A percentile compares a stretch with the other conserved stretches of the same genome.
These are phyloP conservation scores for Fonsecaea nubica DNA, from an alignment of 2,329 filamentous ascomycete genomes.

Conservation along the genomic window DNA sequence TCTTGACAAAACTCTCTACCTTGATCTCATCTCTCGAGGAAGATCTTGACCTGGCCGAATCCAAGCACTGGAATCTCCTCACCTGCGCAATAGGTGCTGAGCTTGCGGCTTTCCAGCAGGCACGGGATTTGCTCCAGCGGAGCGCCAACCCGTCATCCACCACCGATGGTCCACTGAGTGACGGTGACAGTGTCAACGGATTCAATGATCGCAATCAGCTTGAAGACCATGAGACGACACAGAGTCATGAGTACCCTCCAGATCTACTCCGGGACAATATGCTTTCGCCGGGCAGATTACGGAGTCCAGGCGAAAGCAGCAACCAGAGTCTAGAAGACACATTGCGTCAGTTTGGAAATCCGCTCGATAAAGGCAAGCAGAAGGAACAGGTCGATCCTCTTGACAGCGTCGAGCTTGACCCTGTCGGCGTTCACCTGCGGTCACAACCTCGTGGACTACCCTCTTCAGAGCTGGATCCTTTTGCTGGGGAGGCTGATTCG, in stretches of 20 bases:
- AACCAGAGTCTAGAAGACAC: constrained; percentile 40
- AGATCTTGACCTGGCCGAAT: constrained; percentile 59
- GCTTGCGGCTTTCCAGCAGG: constrained; percentile 60
- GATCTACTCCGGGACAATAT: constrained; percentile 25
- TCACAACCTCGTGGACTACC: background rate
- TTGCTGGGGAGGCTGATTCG: background rate
- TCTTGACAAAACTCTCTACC: constrained; percentile 28
- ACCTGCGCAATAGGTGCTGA: constrained; percentile 69
- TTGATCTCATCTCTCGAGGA: constrained; percentile 52
- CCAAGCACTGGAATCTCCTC: constrained; percentile 65
- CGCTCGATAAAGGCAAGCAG: constrained; percentile 19
- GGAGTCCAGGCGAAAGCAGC: constrained; percentile 30
- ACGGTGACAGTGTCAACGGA: background rate
- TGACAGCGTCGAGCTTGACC: background rate
- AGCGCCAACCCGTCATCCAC: constrained; percentile 3
- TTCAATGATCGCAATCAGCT: constrained; percentile 13
- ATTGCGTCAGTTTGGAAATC: constrained; percentile 33
- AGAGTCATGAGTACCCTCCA: constrained; percentile 20
- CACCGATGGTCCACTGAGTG: background rate
- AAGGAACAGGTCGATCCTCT: constrained; percentile 6
- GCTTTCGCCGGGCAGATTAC: constrained; percentile 9
- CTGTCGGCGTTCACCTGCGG: background rate
- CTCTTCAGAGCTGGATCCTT: background rate
- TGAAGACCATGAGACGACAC: constrained; percentile 18
- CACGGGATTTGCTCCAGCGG: constrained; percentile 44